These are phyloP conservation scores for Diaporthe humulicola DNA, from an alignment of 2,329 filamentous ascomycete species.

Conservation along the genomic window DNA sequence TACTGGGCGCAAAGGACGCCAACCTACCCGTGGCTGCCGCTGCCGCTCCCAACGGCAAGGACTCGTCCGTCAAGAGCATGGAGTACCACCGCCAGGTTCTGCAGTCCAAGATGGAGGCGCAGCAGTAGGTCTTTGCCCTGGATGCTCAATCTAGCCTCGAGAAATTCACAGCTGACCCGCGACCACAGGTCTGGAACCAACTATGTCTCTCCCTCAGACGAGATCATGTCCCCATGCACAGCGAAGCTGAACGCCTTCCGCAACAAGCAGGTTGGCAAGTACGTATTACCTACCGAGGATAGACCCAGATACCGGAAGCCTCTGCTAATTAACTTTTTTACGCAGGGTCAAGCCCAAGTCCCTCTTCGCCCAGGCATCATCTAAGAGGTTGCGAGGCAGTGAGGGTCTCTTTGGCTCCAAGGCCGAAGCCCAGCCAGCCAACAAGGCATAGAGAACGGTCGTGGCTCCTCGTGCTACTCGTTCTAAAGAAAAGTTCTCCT, in stretches of 20 bases:
- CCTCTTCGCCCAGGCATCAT: slow-evolving; percentile 75
- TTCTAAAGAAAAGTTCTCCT: slow-evolving; percentile 31
- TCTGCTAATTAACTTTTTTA: neutral
- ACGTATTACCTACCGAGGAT: slow-evolving; percentile 51
- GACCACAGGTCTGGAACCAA: slow-evolving; percentile 35
- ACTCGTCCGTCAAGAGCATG: slow-evolving; percentile 69
- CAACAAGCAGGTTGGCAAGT: slow-evolving; percentile 85
- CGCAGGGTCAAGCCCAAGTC: slow-evolving; percentile 75
- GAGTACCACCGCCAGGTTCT: slow-evolving; percentile 84
- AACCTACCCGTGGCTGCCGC: slow-evolving; percentile 65
- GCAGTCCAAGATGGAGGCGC: slow-evolving; percentile 77
- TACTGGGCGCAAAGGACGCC: slow-evolving; percentile 76
- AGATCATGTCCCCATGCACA: slow-evolving; percentile 88
- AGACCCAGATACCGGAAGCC: neutral
- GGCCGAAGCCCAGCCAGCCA: slow-evolving; percentile 38
- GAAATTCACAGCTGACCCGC: slow-evolving; percentile 11
- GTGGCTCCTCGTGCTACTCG: neutral
- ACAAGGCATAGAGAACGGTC: neutral
- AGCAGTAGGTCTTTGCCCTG: slow-evolving; percentile 43
- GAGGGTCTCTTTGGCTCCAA: slow-evolving; percentile 55
- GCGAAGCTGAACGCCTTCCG: slow-evolving; percentile 86
- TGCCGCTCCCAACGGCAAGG: slow-evolving; percentile 52
- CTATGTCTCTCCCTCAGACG: slow-evolving; percentile 88
- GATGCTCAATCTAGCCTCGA: neutral
- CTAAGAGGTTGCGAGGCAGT: slow-evolving; percentile 69